Evolutionary conservation across 805 yeast genomes (phyloP).

Genomic region (Komagataella phaffii): DNA sequence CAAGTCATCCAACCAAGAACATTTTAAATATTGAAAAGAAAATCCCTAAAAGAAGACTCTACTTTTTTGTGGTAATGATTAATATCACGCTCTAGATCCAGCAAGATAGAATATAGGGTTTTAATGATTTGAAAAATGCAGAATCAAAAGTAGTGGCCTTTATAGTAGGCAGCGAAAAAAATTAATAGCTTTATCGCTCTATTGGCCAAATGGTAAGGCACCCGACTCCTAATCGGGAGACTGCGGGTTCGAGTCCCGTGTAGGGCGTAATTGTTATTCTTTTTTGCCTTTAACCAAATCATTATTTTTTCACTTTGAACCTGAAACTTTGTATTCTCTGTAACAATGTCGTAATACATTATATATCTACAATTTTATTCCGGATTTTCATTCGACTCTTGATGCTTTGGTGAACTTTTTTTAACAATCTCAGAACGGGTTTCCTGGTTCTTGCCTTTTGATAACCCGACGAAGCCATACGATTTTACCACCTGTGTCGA

Average conservation of each 20-base stretch:
- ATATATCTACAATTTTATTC: not conserved
- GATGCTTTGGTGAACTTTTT: not conserved
- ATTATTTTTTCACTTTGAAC: too few species aligned
- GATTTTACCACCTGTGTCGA: not conserved
- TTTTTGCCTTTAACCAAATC: not conserved
- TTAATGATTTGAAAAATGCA: too few species aligned
- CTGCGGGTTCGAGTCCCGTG: constrained; percentile 30
- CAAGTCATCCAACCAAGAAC: too few species aligned
- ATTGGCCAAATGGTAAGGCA: constrained; percentile 34
- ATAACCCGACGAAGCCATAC: not conserved
- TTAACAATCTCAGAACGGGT: not conserved
- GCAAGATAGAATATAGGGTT: too few species aligned
- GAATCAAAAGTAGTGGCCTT: not conserved
- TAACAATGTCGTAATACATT: not conserved
- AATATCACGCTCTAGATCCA: too few species aligned
- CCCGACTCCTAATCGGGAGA: constrained; percentile 32
- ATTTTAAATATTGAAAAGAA: too few species aligned
- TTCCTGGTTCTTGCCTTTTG: not conserved
- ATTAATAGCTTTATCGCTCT: constrained; percentile 12
- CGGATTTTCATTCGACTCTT: not conserved
- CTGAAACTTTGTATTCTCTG: not conserved
- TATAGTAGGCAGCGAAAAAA: not conserved
- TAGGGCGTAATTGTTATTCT: constrained; percentile 16
- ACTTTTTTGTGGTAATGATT: too few species aligned
- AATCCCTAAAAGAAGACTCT: too few species aligned